Evolutionary conservation across 768 basidiomycete genomes (phyloP), one percentile per base, ranked within the genome.

Genomic region (Mycena galopus): DNA sequence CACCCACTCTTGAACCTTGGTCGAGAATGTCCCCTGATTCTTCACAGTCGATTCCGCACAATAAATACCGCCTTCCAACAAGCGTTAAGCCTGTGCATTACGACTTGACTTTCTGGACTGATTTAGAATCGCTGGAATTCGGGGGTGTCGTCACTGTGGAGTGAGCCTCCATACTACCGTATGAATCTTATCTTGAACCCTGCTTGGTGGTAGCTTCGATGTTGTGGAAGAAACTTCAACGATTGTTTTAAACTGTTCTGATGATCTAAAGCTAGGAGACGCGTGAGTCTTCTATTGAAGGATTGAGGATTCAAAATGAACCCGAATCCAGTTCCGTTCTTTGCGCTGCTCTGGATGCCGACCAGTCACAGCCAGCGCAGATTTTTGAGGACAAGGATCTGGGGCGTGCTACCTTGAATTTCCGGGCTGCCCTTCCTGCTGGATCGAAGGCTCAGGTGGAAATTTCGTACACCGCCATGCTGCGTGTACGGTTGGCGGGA

Each of bases 11-110:
- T 44, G 27, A 37, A 27, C 29, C 51, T 53, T 32, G 21, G 21
- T 37, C 57, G 42, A 55, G 39, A 29, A 71, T 71, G 70, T 60
- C 64, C 29, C 53, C 51, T 27, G 27, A 58, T 25, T 19, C 56
- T 56, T 50, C 56, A 6, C 42, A 37, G 32, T 33, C 60, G 10
- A 35, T 23, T n/a, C 7, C 35, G n/a, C 33, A 67, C 14, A 79
- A 85, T 74, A 79, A 84, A 71, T 88, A 89, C 77, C 91, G 94
- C 74, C 88, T 95, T 63, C 93, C 93, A 25, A 86, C 86, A 2
- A 83, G 90, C 74, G 87, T 93, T 64, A 90, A 86, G 76, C 92
- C 94, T 17, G 86, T 80, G 12, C 94, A 96, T 79, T 96, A 96
- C 14, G 39, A 39, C 17, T 16, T 39, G 6, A 14, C 39, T 14